Evolutionary conservation across 2,329 filamentous ascomycete species (phyloP), one percentile per base, ranked within the genome.

Genomic region (Cladophialophora immunda): DNA sequence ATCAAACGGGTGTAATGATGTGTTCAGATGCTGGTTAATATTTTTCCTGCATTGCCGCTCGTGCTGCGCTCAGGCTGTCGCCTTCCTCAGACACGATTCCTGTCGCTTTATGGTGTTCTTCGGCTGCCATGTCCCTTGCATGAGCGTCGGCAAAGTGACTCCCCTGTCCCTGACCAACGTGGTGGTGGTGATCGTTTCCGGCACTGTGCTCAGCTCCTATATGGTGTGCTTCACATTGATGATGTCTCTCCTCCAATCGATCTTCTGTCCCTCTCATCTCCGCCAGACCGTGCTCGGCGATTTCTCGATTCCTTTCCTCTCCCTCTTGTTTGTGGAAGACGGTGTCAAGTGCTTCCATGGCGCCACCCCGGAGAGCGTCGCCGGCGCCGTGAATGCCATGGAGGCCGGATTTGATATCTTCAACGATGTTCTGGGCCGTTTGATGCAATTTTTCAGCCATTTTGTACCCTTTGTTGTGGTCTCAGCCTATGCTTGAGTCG

Each of bases 301-400:
- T 78, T 8, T 70, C 73, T 17, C 77, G 73, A 62, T 81, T 81
- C 66, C 76, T 76, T 27, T 62, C 62, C 1, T 74, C 76, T 4
- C 77, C 76, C 30, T 80, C 75, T 2, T 75, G 62, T 22, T 78
- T 75, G 30, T 78, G 76, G 68, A 81, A 79, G 4, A 77, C 71
- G 59, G 75, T 73, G 66, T 82, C 80, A 50, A 81, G 74, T 0
- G 77, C 76, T n/a, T 76, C 74, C 61, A 73, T 78, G 3, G 79
- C 56, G 1, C 74, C 75, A 4, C 80, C 80, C 19, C 80, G 78
- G 36, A 81, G 70, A 3, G 76, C 76, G 67, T 82, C 80, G 5
- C 80, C 80, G 19, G 75, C 74, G 7, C 80, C 79, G 78, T 81
- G 69, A 30, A 67, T 60, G 55, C 67, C 65, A 36, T 71, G 65